Percentiles rank a stretch among this genome's conserved stretches.
Evolutionary conservation across 1,139 yeast species (phyloP).

Genomic region (Sugiyamaella sp.): DNA sequence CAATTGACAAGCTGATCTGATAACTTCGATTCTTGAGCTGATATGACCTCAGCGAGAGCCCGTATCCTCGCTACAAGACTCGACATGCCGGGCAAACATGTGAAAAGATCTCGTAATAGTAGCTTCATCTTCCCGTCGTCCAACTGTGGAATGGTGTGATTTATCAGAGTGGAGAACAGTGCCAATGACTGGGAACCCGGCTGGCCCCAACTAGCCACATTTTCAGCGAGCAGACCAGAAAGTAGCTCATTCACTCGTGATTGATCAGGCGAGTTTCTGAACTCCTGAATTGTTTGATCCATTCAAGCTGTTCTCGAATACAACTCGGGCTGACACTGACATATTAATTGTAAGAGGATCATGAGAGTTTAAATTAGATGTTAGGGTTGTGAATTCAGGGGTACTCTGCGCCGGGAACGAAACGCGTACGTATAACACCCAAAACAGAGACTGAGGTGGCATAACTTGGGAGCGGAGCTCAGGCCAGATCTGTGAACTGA

Average conservation of each 20-base stretch:
- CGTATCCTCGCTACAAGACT: constrained; percentile 23
- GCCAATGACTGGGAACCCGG: constrained; percentile 20
- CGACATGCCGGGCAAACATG: constrained; percentile 28
- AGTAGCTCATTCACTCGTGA: constrained; percentile 2
- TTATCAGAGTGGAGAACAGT: constrained; percentile 27
- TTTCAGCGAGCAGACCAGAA: not conserved
- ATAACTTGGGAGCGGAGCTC: not conserved
- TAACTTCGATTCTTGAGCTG: constrained; percentile 12
- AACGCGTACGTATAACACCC: not conserved
- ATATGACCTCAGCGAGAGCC: constrained; percentile 15
- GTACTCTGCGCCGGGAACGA: not conserved
- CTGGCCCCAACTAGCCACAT: not conserved
- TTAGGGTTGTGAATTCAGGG: not conserved
- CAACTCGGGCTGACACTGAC: not conserved
- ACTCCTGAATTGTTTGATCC: constrained; percentile 13
- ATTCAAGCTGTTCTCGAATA: not conserved
- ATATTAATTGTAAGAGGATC: not conserved
- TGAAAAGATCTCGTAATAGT: constrained; percentile 21
- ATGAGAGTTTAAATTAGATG: not conserved
- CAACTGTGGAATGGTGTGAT: constrained; percentile 27
- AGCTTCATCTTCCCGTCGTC: constrained; percentile 15
- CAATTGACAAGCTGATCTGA: constrained; percentile 14
- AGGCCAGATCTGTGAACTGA: no score
- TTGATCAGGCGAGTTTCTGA: constrained; percentile 8
- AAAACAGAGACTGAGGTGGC: not conserved